These are phyloP conservation scores for Acanthamoeba sp. DNA, from an alignment of 208 protist genomes.

Conservation along the genomic window DNA sequence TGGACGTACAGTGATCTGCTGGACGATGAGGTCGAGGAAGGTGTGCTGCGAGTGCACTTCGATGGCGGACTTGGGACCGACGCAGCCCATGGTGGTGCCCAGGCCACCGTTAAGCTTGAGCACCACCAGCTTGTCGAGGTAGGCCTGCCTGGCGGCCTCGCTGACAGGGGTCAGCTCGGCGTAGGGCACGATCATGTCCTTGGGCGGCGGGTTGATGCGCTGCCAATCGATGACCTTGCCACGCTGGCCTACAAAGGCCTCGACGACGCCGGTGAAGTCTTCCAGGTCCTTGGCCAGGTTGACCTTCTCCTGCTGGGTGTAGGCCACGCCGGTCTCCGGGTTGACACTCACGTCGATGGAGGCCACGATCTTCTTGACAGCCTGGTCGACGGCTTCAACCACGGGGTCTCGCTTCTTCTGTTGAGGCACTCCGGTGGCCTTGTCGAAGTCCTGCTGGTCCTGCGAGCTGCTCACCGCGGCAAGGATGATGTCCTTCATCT, in stretches of 20 bases:
- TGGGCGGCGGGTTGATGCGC: constrained; percentile 78
- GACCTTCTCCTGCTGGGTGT: constrained; percentile 52
- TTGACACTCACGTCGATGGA: not conserved
- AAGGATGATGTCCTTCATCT: too few species aligned
- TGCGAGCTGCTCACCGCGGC: not conserved
- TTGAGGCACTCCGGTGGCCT: not conserved
- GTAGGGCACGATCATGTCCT: constrained; percentile 80
- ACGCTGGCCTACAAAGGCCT: constrained; percentile 80
- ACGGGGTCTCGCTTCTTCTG: not conserved
- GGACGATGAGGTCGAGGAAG: constrained; percentile 98
- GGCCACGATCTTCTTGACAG: constrained; percentile 15
- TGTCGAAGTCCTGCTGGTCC: not conserved
- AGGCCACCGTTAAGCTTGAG: constrained; percentile 98
- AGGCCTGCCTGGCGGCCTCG: not conserved
- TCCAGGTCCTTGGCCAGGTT: constrained; percentile 77
- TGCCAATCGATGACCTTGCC: constrained; percentile 87
- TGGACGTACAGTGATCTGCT: constrained; percentile 92
- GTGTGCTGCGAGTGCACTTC: constrained; percentile 94
- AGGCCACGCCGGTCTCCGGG: not conserved
- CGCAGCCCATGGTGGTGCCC: constrained; percentile 95
- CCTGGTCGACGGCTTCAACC: not conserved
- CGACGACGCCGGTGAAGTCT: constrained; percentile 77
- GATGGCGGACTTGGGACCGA: constrained; percentile 94
- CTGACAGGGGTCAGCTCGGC: constrained; percentile 35
- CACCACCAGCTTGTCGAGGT: constrained; percentile 93